Evolutionary conservation across 2,329 filamentous ascomycete species (phyloP), one percentile per base, ranked within the genome.

Genomic region (Penicillium capsulatum): DNA sequence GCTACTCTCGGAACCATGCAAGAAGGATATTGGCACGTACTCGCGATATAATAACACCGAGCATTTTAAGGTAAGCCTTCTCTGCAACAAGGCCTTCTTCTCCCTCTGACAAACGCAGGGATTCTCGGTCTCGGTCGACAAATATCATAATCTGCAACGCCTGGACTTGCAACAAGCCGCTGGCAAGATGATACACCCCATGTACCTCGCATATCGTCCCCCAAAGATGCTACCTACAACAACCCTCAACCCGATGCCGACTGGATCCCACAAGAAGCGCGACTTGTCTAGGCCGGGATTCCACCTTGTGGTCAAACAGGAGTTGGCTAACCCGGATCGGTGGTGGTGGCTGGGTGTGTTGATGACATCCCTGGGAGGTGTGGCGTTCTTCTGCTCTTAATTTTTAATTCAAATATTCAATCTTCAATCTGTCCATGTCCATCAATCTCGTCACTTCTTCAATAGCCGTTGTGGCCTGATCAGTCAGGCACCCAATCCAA

Each of bases 221-320:
- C 81, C 83, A 0, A 66, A 80, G 55, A 86, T 86, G 81, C 74
- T 86, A 4, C 82, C 83, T 2, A 85, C 82, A 3, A 70, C 71
- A 8, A 84, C 80, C 0, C 68, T 86, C 44, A 81, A 84, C 54
- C 78, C 81, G 1, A 68, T 64, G 1, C 53, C 67, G 1, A 61
- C 66, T 3, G 54, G 62, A n/a, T 67, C 60, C 5, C 53, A 53
- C 14, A 65, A 61, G 40, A 53, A 54, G 31, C 41, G 52, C 2
- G 49, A 49, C 6, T 5, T 52, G 4, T 40, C 45, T 14, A 35
- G 31, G 2, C 14, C 48, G 14, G 40, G 26, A 6, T 34, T 50
- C 6, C 42, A 50, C 4, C 36, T 66, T 27, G 38, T 63, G 9
- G 55, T 56, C 10, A 53, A 51, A 17, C 63, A 61, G 17, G 55